A percentile compares a stretch with the other conserved stretches of the same genome.
phyloP scores from a whole-genome alignment of 2,329 filamentous ascomycete species.

The Aquanectria penicillioides region DNA sequence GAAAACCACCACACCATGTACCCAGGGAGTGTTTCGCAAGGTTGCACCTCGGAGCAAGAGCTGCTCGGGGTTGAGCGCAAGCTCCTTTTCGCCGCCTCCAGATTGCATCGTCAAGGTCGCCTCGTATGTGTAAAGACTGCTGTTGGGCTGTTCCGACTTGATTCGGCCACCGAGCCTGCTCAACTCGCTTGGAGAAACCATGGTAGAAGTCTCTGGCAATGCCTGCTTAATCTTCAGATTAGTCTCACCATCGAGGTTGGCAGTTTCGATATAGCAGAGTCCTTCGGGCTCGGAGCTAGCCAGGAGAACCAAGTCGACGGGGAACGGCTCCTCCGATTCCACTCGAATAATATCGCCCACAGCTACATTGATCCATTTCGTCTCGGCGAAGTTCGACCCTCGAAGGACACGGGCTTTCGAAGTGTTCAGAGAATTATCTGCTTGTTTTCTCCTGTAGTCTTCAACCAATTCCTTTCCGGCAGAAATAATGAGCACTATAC shows the following conservation, averaged over 20 bases:
- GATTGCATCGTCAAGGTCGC: conserved; percentile 91
- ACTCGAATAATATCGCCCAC: conserved; percentile 95
- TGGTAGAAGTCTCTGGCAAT: conserved; percentile 86
- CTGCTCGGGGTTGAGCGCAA: conserved; percentile 91
- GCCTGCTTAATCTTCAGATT: conserved; percentile 99
- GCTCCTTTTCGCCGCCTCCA: conserved; percentile 91
- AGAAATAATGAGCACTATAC: conserved; percentile 91
- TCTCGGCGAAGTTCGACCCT: conserved; percentile 85
- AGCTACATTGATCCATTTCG: conserved; percentile 92
- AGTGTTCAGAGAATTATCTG: conserved; percentile 87
- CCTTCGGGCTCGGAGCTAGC: conserved; percentile 97
- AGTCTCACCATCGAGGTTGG: conserved; percentile 96
- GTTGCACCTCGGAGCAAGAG: conserved; percentile 92
- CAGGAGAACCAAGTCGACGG: conserved; percentile 89
- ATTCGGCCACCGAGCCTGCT: conserved; percentile 86
- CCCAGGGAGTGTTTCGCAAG: conserved; percentile 94
- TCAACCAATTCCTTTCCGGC: conserved; percentile 95
- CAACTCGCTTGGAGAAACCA: conserved; percentile 88
- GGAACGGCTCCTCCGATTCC: conserved; percentile 94
- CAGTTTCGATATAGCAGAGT: conserved; percentile 97
- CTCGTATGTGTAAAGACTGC: conserved; percentile 97
- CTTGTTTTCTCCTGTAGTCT: conserved; percentile 88
- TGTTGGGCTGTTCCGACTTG: conserved; percentile 96
- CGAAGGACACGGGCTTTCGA: conserved; percentile 85
- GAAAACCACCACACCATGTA: conserved; percentile 95